A percentile compares a stretch with the other conserved stretches of the same genome.
Conservation (phyloP, 2,329 filamentous ascomycete genomes). For the Curvularia spicifera region DNA sequence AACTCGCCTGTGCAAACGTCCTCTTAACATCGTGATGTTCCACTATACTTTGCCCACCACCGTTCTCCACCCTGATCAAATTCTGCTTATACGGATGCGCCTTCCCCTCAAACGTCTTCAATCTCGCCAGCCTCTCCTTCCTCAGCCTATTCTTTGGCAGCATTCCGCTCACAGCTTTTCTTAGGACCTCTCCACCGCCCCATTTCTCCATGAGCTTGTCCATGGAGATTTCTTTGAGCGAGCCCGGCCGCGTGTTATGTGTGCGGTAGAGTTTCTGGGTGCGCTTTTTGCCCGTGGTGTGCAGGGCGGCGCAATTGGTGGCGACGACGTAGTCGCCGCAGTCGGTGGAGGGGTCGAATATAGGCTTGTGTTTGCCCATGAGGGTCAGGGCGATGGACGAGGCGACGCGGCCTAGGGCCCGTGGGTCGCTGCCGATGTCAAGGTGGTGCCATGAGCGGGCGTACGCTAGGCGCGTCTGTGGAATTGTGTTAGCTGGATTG, state of each 20-base stretch:
- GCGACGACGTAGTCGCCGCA: constrained; percentile 99
- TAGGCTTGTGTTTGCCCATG: constrained; percentile 99
- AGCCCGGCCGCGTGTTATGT: constrained; percentile 89
- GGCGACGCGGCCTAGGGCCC: constrained; percentile 87
- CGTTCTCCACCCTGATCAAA: constrained; percentile 70
- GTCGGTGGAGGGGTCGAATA: constrained; percentile 95
- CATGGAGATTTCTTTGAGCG: constrained; percentile 88
- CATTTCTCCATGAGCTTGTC: constrained; percentile 92
- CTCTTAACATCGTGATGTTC: constrained; percentile 49
- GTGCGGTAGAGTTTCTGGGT: constrained; percentile 95
- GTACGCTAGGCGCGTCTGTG: constrained; percentile 92
- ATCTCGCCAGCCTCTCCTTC: constrained; percentile 81
- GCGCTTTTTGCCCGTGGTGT: constrained; percentile 90
- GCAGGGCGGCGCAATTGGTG: constrained; percentile 83
- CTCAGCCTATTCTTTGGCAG: constrained; percentile 93
- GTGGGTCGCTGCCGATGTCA: constrained; percentile 69
- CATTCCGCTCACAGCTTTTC: constrained; percentile 95
- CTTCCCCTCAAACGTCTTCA: constrained; percentile 96
- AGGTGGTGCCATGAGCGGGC: constrained; percentile 95
- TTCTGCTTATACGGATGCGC: constrained; percentile 93
- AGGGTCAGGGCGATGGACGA: constrained; percentile 84
- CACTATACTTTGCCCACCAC: constrained; percentile 42
- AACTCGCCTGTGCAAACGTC: constrained; percentile 39
- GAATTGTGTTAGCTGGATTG: constrained; percentile 15
- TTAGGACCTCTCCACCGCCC: constrained; percentile 88